phyloP scores from a whole-genome alignment of 2,329 filamentous ascomycete species.

The Triangularia verruculosa region DNA sequence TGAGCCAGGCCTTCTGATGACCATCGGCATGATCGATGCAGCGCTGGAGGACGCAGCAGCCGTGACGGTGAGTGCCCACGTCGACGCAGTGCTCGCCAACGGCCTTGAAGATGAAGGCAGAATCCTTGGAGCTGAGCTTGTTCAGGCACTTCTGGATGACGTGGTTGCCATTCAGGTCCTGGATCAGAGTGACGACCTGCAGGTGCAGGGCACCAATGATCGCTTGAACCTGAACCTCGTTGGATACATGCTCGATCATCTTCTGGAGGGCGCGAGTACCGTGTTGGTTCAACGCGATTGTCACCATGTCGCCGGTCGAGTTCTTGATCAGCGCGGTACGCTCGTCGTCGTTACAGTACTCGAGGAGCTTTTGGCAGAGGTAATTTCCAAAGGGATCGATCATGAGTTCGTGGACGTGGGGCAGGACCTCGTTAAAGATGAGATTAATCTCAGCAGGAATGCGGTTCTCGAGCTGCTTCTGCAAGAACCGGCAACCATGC shows the following conservation, averaged over 20 bases:
- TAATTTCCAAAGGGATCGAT: conserved; percentile 99
- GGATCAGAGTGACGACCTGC: conserved; percentile 89
- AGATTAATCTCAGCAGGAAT: conserved; percentile 79
- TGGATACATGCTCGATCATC: conserved; percentile 98
- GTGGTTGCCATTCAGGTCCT: conserved; percentile 97
- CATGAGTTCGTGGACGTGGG: conserved; percentile 96
- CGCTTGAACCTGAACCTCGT: conserved; percentile 76
- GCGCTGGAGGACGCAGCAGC: conserved; percentile 95
- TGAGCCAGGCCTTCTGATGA: conserved; percentile 81
- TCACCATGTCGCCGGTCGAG: conserved; percentile 80
- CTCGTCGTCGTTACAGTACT: conserved; percentile 93
- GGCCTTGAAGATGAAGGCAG: conserved; percentile 95
- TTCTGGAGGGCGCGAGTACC: conserved; percentile 95
- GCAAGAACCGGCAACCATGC: conserved; percentile 92
- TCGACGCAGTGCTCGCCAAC: conserved; percentile 83
- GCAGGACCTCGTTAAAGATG: conserved; percentile 91
- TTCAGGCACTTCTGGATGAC: conserved; percentile 99
- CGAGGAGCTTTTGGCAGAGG: conserved; percentile 95
- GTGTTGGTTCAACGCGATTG: conserved; percentile 94
- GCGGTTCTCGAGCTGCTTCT: conserved; percentile 94
- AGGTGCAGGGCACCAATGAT: conserved; percentile 82
- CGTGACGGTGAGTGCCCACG: conserved; percentile 94
- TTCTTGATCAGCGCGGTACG: conserved; percentile 90
- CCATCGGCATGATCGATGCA: conserved; percentile 97
- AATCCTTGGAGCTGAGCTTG: conserved; percentile 78